Evolutionary conservation across 345 rosid species (phyloP), one percentile per base, ranked within the genome.

Genomic region (Citrus medica): DNA sequence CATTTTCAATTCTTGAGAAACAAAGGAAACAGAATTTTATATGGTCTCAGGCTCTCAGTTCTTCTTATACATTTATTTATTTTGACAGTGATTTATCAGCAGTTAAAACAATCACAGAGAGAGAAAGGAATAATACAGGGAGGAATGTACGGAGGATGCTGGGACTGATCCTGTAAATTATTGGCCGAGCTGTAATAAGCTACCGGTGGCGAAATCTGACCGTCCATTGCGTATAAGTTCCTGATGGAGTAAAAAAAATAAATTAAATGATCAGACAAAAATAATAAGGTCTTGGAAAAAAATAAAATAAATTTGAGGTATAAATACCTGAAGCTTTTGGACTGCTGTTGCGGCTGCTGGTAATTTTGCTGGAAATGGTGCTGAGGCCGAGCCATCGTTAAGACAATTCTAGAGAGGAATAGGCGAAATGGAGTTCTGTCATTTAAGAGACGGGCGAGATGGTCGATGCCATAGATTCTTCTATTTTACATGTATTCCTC

Each of bases 71-170:
- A 12, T 46, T 64, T 48, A 27, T 64, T 13, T 46, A 32, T 42
- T 67, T 70, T 48, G 19, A 53, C 22, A 48, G 28, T 27, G 32
- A 73, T 73, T 46, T 46, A 22, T 67, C 27, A 73, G 19, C 24
- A 68, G 68, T 60, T 28, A 73, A 61, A 73, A 9, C 5, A 38
- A 27, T 40, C 65, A 67, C 16, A 56, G 37, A 58, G 55, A 73
- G 38, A 59, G 24, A 38, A 19, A 40, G 79, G 72, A 71, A 75
- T 58, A 42, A 81, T 89, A 94, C 98, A 91, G 8, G 98, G 93
- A 87, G 95, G 97, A 30, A 87, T 77, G 66, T 92, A 92, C 1
- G 98, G 95, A 87, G 94, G 93, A 83, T 94, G 97, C 53, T 89
- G 95, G 76, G 92, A 87, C 68, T 85, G 91, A 73, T 90, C 92